These are phyloP conservation scores for Neltuma alba DNA, from an alignment of 306 rosid species.

Conservation along the genomic window DNA sequence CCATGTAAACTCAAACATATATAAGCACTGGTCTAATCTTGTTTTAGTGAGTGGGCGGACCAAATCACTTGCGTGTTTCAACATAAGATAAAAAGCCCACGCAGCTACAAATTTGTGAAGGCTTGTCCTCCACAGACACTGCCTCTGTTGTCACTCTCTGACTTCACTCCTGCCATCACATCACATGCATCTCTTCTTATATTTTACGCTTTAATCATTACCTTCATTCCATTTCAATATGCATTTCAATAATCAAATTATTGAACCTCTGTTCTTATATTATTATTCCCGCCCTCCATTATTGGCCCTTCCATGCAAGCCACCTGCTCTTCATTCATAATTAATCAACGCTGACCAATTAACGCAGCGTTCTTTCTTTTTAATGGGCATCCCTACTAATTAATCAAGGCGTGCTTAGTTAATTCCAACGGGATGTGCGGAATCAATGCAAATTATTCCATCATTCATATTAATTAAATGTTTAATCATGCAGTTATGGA, in stretches of 20 bases:
- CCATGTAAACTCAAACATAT: background rate
- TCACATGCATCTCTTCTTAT: background rate
- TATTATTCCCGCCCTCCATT: background rate
- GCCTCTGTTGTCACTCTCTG: background rate
- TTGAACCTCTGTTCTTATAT: background rate
- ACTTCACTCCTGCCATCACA: background rate
- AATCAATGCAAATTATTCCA: background rate
- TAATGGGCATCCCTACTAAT: too few species aligned
- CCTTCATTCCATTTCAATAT: background rate
- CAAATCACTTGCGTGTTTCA: background rate
- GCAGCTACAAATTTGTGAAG: too few species aligned
- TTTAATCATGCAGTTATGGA: background rate
- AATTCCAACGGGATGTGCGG: background rate
- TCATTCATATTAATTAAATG: background rate
- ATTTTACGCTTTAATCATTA: background rate
- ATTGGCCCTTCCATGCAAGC: too few species aligned
- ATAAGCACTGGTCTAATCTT: background rate
- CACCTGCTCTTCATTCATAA: too few species aligned
- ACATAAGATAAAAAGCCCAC: background rate
- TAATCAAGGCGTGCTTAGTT: background rate
- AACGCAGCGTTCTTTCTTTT: too few species aligned
- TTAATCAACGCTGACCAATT: background rate
- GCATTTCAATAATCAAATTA: background rate
- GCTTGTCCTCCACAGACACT: background rate
- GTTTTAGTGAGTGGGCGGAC: background rate